phyloP scores from a whole-genome alignment of 768 basidiomycete species.

The Pluteus cervinus region DNA sequence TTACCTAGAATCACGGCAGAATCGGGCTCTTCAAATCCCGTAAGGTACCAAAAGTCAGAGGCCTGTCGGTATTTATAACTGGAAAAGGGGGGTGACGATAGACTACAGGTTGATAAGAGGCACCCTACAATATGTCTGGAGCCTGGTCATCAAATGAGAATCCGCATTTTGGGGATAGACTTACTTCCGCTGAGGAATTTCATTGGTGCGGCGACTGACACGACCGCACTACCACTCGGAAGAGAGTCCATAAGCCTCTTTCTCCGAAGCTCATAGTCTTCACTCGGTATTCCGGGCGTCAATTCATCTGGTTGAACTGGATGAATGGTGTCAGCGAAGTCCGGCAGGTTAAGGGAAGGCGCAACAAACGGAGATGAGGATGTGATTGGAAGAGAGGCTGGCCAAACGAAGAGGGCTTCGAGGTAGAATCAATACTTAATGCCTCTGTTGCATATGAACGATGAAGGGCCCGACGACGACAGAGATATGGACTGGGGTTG shows the following conservation, averaged over 20 bases:
- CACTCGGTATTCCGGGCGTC: slow-evolving; percentile 73
- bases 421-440: too few species aligned
- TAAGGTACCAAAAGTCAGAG: slow-evolving; percentile 93
- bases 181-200: slow-evolving; percentile 83
- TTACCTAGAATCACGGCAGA: slow-evolving; percentile 80
- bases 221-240: slow-evolving; percentile 67
- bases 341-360: neutral
- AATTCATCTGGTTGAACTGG: slow-evolving; percentile 59
- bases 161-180: slow-evolving; percentile 20
- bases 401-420: slow-evolving; percentile 73
- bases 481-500: neutral
- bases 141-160: slow-evolving; percentile 7
- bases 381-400: slow-evolving; percentile 78
- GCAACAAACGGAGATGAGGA: slow-evolving; percentile 64
- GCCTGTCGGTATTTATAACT: slow-evolving; percentile 96
- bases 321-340: neutral
- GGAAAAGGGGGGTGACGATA: slow-evolving; percentile 7
- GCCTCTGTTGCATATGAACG: slow-evolving; percentile 5
- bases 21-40: slow-evolving; percentile 92
- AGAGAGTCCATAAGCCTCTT: slow-evolving; percentile 65
- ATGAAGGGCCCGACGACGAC: neutral
- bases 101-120: neutral
- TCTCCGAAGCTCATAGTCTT: slow-evolving; percentile 75
- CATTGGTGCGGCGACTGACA: slow-evolving; percentile 71
- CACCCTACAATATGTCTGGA: slow-evolving; percentile 70